Base-by-base conservation (phyloP, 1,284 basidiomycete genomes). In the Tetrapyrgos nigripes region DNA sequence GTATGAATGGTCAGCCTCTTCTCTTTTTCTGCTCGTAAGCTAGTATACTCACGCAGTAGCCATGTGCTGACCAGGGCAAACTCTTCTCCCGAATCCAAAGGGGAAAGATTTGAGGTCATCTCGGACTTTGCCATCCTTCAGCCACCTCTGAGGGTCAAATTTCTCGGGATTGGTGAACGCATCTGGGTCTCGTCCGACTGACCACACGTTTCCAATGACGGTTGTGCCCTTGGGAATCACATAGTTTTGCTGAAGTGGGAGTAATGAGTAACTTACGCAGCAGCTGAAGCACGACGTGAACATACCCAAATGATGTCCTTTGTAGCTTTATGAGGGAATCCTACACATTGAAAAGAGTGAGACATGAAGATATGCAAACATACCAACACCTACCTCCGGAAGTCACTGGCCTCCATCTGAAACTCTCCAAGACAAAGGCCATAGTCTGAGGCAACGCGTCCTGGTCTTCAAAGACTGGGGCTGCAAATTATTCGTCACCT, bases 121-220 rank as follows among this genome's bases (percentile, higher is more conserved):
- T 26, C 76, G 71, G 13, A 88, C 61, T n/a, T 70, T 70, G 0
- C 84, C 85, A 1, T 81, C 64, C 26, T 77, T 78, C 5, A 89
- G 57, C 87, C 86, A 89, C 26, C 86, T 76, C 56, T 79, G 75
- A 1, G 85, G 86, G 33, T 83, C 72, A 67, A 89, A 89, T 23
- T 53, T 69, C 47, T 88, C 84, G 0, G 86, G 84, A 51, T 88
- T 80, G 0, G 83, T 81, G 67, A 85, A 89, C 21, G 80, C 75
- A 1, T 70, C 74, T 0, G 85, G 83, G 64, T 89, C 86, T 40
- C 79, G 79, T 2, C 77, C 78, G 28, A 89, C 81, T 0, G 83
- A 76, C 87, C 87, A 89, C n/a, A 82, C 79, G 58, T 83, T 86
- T 6, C 83, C 86, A n/a, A 83, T 75, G 4, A 89, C 80, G 3